Evolutionary conservation across 2,329 filamentous ascomycete genomes (phyloP), one percentile per base, ranked within the genome.

Genomic region (Ascochyta lentis): DNA sequence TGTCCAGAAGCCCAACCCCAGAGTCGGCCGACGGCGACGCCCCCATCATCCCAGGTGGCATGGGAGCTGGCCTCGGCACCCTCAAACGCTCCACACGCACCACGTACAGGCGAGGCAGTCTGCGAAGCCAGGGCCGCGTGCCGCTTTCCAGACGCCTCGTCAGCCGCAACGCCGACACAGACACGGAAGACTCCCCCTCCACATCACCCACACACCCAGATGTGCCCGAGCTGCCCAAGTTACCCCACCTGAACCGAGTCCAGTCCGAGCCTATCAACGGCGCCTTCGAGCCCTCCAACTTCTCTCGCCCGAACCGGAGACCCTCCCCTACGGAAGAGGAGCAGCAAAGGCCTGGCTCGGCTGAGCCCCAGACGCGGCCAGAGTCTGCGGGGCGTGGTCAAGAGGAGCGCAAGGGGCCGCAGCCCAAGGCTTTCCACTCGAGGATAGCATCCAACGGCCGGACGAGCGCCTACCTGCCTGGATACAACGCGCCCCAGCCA

Each of bases 11-110:
- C 33, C 71, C 74, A 26, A 71, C 66, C 15, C 65, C 77, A 22
- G 90, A 91, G 37, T 35, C 54, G 2, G 26, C 52, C 13, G 61
- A 66, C 3, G 60, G 56, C 0, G 94, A 98, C 71, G 88, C 90
- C 79, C 92, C 93, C 6, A 96, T 98, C 60, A 79, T 98, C 38
- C 90, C 92, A 1, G 85, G 89, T 54, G 85, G 89, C 54, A 87
- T 84, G 19, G 87, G 87, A 1, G 91, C 91, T 3, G 91, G 91
- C 3, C 87, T 89, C 1, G 88, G 89, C 74, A 91, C 91, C 29
- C 79, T 99, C 44, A 89, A 95, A 65, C 86, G 95, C 59, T 97
- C 95, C 12, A 99, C 92, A 19, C 86, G 91, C 50, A 99, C 95
- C 5, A 94, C 91, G 24, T 98, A 98, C 74, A 83, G 93, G 67